These are phyloP conservation scores for Nakazawaea ishiwadae DNA, from an alignment of 805 yeast genomes.

Conservation along the genomic window DNA sequence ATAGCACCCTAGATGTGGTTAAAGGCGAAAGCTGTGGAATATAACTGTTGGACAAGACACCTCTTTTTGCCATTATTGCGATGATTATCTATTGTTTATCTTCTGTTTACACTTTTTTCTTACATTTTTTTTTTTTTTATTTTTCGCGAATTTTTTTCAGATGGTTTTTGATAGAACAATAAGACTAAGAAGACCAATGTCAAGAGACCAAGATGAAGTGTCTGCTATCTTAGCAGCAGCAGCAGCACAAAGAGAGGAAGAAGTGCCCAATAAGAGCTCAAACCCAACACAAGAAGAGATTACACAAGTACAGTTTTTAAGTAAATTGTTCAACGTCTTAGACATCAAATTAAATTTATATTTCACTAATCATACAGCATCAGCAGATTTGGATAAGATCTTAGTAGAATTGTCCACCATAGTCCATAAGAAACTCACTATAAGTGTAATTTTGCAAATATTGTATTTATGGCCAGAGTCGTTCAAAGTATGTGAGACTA, in stretches of 20 bases:
- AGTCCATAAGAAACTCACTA: background rate
- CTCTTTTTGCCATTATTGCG: conserved; percentile 13
- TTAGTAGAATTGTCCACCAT: background rate
- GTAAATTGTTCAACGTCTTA: background rate
- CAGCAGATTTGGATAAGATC: conserved; percentile 8
- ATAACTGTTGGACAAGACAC: conserved; percentile 29
- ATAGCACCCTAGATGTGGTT: conserved; percentile 20
- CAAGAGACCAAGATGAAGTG: conserved; percentile 2
- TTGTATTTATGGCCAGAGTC: conserved; percentile 8
- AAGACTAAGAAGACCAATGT: background rate
- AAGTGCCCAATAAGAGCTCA: background rate
- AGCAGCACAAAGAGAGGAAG: background rate
- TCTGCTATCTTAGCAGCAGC: background rate
- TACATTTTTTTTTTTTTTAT: background rate
- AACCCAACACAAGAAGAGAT: background rate
- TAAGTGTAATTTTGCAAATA: conserved; percentile 9
- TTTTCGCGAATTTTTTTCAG: background rate
- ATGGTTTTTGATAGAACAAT: background rate
- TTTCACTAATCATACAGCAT: conserved; percentile 7
- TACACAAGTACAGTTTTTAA: conserved; percentile 1
- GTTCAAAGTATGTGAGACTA: conserved; percentile 7
- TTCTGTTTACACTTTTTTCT: background rate
- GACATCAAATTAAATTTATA: conserved; percentile 8
- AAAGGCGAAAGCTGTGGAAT: conserved; percentile 24
- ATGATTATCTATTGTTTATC: background rate